A percentile compares a stretch with the other conserved stretches of the same genome.
Evolutionary conservation across 2,329 filamentous ascomycete genomes (phyloP).

Genomic region (Calonectria pseudoturangicola): DNA sequence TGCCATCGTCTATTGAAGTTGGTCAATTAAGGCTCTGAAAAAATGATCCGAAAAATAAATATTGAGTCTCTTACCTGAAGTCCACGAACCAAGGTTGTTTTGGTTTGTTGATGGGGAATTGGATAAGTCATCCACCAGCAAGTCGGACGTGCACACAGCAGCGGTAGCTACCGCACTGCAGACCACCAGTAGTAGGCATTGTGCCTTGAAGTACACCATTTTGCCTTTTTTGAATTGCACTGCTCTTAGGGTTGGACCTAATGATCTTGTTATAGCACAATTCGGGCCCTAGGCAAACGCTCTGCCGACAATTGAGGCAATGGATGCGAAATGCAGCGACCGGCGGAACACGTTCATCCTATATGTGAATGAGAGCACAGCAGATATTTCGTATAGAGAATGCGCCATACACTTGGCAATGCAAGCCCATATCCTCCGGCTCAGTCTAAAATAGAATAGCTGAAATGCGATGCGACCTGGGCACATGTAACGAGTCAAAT

Average conservation of each 20-base stretch:
- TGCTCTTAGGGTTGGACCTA: constrained; percentile 1
- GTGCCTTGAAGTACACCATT: constrained; percentile 44
- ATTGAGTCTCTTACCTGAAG: constrained; percentile 57
- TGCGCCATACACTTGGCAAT: constrained; percentile 37
- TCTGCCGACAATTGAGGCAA: not conserved
- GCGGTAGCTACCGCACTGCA: constrained; percentile 42
- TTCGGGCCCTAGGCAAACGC: not conserved
- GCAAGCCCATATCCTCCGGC: constrained; percentile 2
- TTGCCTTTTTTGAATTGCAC: constrained; percentile 41
- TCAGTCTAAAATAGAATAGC: constrained; percentile 29
- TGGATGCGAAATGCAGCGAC: not conserved
- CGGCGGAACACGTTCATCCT: constrained; percentile 16
- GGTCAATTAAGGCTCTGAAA: constrained; percentile 30
- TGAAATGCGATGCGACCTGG: constrained; percentile 33
- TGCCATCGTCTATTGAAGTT: constrained; percentile 66
- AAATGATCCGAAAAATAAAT: not conserved
- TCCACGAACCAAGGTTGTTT: constrained; percentile 60
- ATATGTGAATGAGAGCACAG: constrained; percentile 13
- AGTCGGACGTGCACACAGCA: constrained; percentile 54
- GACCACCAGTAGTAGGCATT: constrained; percentile 40
- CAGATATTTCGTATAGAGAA: constrained; percentile 12
- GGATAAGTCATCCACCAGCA: constrained; percentile 60
- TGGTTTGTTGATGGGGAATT: constrained; percentile 56
- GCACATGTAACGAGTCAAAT: not conserved
- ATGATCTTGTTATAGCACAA: constrained; percentile 2